phyloP scores from a whole-genome alignment of 257 asterid species.

The Lavandula angustifolia region DNA sequence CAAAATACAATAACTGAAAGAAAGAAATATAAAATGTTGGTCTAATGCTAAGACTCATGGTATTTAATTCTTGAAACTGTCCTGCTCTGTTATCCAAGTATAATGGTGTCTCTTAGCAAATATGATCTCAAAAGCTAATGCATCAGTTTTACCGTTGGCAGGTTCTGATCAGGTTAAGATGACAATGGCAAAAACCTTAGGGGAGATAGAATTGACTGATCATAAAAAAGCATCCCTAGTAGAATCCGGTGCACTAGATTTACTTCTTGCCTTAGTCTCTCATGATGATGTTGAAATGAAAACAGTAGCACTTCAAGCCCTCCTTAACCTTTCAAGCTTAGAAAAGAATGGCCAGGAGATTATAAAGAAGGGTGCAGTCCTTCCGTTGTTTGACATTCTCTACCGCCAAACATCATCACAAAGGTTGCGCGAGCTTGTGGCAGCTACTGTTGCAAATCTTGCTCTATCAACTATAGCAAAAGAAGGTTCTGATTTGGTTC shows the following conservation, averaged over 20 bases:
- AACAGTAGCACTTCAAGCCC: slow-evolving; percentile 48
- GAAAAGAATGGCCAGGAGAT: slow-evolving; percentile 58
- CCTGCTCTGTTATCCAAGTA: neutral
- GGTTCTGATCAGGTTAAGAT: slow-evolving; percentile 57
- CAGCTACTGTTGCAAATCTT: slow-evolving; percentile 50
- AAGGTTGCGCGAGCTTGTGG: slow-evolving; percentile 49
- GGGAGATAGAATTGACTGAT: slow-evolving; percentile 65
- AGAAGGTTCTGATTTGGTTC: slow-evolving; percentile 38
- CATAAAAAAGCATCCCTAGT: slow-evolving; percentile 55
- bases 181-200: slow-evolving; percentile 60
- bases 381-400: slow-evolving; percentile 53
- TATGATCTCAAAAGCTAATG: neutral
- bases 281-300: slow-evolving; percentile 48
- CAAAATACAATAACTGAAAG: neutral
- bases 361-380: slow-evolving; percentile 52
- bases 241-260: slow-evolving; percentile 53
- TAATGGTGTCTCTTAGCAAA: neutral
- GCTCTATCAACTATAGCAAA: slow-evolving; percentile 49
- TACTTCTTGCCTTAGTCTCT: slow-evolving; percentile 48
- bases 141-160: slow-evolving; percentile 31
- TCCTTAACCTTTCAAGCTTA: slow-evolving; percentile 54
- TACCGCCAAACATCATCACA: slow-evolving; percentile 48
- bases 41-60: neutral
- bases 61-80: neutral
- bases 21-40: neutral